Conservation (phyloP, 2,329 filamentous ascomycete genomes). For the Colletotrichum filicis region DNA sequence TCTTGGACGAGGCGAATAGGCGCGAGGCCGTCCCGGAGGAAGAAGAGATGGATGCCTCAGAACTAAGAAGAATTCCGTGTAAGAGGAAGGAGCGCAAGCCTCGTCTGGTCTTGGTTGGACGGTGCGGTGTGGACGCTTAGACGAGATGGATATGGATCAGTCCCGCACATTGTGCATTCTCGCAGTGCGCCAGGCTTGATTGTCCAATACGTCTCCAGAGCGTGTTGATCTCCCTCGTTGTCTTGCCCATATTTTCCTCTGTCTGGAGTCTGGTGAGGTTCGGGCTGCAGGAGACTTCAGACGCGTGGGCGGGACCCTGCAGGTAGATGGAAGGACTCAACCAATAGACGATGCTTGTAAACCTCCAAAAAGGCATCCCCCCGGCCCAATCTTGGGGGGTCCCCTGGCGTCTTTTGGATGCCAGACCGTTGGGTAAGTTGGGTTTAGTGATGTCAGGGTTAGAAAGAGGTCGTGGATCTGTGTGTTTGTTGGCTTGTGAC, state of each 20-base stretch:
- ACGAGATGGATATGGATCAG: not conserved
- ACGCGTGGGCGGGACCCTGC: slow-evolving; percentile 34
- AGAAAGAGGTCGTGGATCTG: slow-evolving; percentile 8
- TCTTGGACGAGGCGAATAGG: slow-evolving; percentile 20
- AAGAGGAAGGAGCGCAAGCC: slow-evolving; percentile 1
- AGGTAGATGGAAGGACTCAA: slow-evolving; percentile 15
- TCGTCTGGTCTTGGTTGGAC: slow-evolving; percentile 22
- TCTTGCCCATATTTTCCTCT: slow-evolving; percentile 13
- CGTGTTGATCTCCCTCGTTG: slow-evolving; percentile 16
- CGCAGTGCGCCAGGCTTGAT: not conserved
- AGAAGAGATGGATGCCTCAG: not conserved
- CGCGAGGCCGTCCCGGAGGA: not conserved
- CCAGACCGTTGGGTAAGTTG: slow-evolving; percentile 28
- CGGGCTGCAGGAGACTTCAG: slow-evolving; percentile 29
- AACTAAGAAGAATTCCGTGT: not conserved
- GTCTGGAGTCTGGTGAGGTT: not conserved
- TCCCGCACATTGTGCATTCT: not conserved
- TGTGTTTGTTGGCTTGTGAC: slow-evolving; percentile 1
- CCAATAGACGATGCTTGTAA: slow-evolving; percentile 23
- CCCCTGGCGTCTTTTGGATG: slow-evolving; percentile 28
- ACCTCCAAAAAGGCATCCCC: slow-evolving; percentile 15
- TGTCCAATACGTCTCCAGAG: slow-evolving; percentile 5
- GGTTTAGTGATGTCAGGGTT: slow-evolving; percentile 28
- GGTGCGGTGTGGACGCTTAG: slow-evolving; percentile 16
- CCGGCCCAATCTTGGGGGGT: slow-evolving; percentile 8